Evolutionary conservation across 495 filamentous ascomycete species (phyloP), one percentile per base, ranked within the genome.

Genomic region (Astrocystis sublimbata): DNA sequence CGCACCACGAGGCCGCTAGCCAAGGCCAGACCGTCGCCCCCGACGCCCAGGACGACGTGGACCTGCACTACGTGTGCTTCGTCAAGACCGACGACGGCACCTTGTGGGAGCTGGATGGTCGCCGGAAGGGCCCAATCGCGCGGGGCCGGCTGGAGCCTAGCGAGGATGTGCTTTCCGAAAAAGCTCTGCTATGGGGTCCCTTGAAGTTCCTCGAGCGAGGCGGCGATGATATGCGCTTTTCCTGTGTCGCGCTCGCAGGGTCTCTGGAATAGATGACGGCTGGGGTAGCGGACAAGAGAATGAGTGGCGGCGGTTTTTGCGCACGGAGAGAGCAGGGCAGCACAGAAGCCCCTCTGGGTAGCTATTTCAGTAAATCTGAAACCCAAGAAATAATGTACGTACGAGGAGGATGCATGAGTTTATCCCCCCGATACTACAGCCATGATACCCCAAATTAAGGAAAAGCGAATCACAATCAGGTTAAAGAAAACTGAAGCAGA

Each of bases 21-120:
- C 64, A 83, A 68, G 93, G 93, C 9, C 89, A 92, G 74, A 92
- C 90, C 4, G 75, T 73, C 36, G 88, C 90, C 49, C 92, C 90
- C 19, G 75, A 75, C 67, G 88, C 88, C 8, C 79, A 81, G 61
- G 88, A 87, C 69, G 80, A 85, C 71, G 82, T 91, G 24, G 88
- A 91, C 68, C 73, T 89, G 70, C 92, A 96, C 72, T 96, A 92
- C 77, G 90, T 96, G 62, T 88, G 85, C 61, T 96, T 96, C 78
- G 90, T 93, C 6, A 91, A 89, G 78, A 84, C 83, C 1, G 75
- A 69, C 60, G 83, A 87, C 76, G 86, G 86, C 45, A 80, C 81
- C 62, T 70, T 96, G 63, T 96, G 92, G 87, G 92, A 96, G 81
- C 76, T 97, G 62, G 91, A 96, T 78, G 92, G 92, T 8, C 68